phyloP scores from a whole-genome alignment of 164 flowering plant genomes.

The Piper longum region DNA sequence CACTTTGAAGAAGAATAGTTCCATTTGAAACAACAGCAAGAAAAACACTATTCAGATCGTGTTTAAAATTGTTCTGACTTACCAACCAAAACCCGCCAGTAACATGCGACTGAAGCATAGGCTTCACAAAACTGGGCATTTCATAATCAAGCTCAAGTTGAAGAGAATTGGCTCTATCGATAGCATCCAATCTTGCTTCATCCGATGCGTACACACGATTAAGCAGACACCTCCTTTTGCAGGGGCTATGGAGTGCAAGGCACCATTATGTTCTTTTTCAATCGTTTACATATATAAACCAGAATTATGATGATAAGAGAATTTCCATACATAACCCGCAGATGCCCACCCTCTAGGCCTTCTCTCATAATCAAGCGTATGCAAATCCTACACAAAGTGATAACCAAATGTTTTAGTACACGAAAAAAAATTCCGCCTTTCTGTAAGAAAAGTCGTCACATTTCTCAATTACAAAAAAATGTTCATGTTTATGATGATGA shows the following conservation, averaged over 20 bases:
- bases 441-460: neutral
- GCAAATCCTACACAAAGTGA: slow-evolving; percentile 8
- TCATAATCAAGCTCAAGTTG: slow-evolving; percentile 21
- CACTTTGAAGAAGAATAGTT: no score
- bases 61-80: neutral
- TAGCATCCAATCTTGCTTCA: slow-evolving; percentile 26
- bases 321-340: neutral
- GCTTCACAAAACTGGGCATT: slow-evolving; percentile 47
- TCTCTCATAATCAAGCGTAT: neutral
- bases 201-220: slow-evolving; percentile 33
- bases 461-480: neutral
- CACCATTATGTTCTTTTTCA: neutral
- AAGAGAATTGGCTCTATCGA: slow-evolving; percentile 30
- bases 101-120: slow-evolving; percentile 67
- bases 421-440: neutral
- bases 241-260: slow-evolving; percentile 6
- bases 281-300: neutral
- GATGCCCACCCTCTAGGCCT: slow-evolving; percentile 15
- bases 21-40: no score
- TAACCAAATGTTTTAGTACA: neutral
- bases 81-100: slow-evolving; percentile 75
- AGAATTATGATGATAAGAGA: neutral
- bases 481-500: neutral
- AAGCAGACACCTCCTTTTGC: slow-evolving; percentile 21
- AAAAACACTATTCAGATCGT: no score